A percentile compares a stretch with the other conserved stretches of the same genome.
phyloP scores from a whole-genome alignment of 1,139 yeast genomes.

The Geotrichum aggregatum region DNA sequence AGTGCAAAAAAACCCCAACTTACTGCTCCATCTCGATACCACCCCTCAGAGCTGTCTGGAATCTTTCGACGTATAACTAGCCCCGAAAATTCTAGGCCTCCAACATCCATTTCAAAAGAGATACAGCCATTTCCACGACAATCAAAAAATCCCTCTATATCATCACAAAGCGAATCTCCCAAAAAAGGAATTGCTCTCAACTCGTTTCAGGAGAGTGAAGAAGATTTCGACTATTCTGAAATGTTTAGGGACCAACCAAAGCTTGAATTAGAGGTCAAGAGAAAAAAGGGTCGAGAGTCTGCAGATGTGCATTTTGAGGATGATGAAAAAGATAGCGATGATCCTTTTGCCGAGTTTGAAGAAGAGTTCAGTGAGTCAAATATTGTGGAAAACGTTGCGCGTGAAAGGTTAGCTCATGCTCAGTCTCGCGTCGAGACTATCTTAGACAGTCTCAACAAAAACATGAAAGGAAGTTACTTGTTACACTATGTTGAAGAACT shows the following conservation, averaged over 20 bases:
- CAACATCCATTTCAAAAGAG: not conserved
- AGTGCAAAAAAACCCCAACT: slow-evolving; percentile 5
- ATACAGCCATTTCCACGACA: no score
- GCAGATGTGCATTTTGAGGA: slow-evolving; percentile 4
- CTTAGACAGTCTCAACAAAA: slow-evolving; percentile 25
- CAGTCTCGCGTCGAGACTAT: slow-evolving; percentile 25
- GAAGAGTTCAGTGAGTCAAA: slow-evolving; percentile 27
- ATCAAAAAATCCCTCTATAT: not conserved
- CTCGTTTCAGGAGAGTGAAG: slow-evolving; percentile 24
- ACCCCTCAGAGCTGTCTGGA: slow-evolving; percentile 12
- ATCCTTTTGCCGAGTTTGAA: slow-evolving; percentile 32
- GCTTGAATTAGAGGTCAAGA: slow-evolving; percentile 1
- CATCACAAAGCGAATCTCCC: not conserved
- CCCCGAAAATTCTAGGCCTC: not conserved
- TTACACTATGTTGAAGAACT: slow-evolving; percentile 11
- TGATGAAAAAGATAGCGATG: slow-evolving; percentile 28
- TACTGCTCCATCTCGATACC: slow-evolving; percentile 9
- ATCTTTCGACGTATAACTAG: slow-evolving; percentile 1
- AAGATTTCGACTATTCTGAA: slow-evolving; percentile 27
- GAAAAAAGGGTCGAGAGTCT: not conserved
- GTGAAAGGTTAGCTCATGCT: slow-evolving; percentile 30
- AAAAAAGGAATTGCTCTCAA: slow-evolving; percentile 6
- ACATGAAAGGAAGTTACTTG: slow-evolving; percentile 12
- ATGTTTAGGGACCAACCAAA: slow-evolving; percentile 20
- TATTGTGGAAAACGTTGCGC: slow-evolving; percentile 27